Base-by-base conservation (phyloP, 202 grass and related monocot genomes). In the Bolboschoenoplectus hybrid region DNA sequence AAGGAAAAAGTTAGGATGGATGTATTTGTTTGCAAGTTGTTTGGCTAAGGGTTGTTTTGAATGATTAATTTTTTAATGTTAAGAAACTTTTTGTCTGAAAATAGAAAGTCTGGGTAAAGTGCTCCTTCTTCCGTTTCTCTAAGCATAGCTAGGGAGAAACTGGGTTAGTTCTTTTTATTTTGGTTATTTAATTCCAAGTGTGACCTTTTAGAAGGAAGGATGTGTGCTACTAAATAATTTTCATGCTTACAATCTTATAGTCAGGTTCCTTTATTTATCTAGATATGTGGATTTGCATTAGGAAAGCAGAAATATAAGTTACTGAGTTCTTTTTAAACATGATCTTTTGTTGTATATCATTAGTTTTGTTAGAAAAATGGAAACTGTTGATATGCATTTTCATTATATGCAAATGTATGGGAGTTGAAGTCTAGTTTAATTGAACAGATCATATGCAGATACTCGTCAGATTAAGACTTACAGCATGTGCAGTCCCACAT, bases 11-110 rank as follows among this genome's bases (percentile, higher is more conserved):
- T 81, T 81, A 85, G 87, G 61, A 80, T 80, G 12, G 38, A 84
- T 60, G 43, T 40, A 40, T 88, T 53, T 63, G 14, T 53, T 67
- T 55, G 46, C 51, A 70, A 84, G 35, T 49, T 84, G 13, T 41
- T 84, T 45, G 46, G 39, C 81, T 67, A 67, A 67, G 81, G 39
- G 63, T 83, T 67, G 45, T 74, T 74, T 85, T 76, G 36, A 62
- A 46, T 74, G 83, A 51, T 86, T 67, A 83, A 50, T 50, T 10
- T 83, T 67, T 62, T 66, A 49, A 83, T 67, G 13, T 80, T 60
- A 60, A 60, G 71, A 60, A 38, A 1, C 47, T 60, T 80, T 80
- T 60, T 61, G 75, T 80, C 38, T 3, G 2, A 44, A 80, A 19
- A 80, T 80, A 80, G 53, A 60, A 43, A 79, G 6, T 57, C 36